Evolutionary conservation across 148 eudicot species (phyloP).

Genomic region (Drosera capensis): DNA sequence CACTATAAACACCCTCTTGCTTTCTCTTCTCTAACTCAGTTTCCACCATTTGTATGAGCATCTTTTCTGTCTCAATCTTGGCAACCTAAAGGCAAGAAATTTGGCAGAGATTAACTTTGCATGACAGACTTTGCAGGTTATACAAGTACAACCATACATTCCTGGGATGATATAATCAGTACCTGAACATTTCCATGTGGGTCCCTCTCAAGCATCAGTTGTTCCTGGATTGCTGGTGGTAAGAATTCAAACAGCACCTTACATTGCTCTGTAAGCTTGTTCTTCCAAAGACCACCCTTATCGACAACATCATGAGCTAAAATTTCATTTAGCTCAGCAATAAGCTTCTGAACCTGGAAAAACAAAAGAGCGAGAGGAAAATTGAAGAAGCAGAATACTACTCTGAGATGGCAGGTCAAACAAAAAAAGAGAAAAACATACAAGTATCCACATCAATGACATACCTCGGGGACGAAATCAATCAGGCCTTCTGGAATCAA

Average conservation of each 20-base stretch:
- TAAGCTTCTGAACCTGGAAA: constrained; percentile 88
- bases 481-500: constrained; percentile 94
- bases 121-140: too few species aligned
- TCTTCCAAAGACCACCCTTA: constrained; percentile 75
- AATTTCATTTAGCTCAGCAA: constrained; percentile 75
- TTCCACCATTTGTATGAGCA: constrained; percentile 99
- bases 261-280: constrained; percentile 51
- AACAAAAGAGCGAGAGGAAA: constrained; percentile 6
- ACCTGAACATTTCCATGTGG: constrained; percentile 98
- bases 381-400: neutral
- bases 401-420: neutral
- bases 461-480: constrained; percentile 95
- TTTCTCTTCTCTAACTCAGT: constrained; percentile 75
- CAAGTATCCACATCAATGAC: too few species aligned
- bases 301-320: constrained; percentile 71
- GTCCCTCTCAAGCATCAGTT: constrained; percentile 92
- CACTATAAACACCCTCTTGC: constrained; percentile 39
- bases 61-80: constrained; percentile 94
- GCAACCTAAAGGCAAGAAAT: constrained; percentile 46
- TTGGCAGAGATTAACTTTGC: neutral
- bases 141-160: too few species aligned
- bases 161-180: neutral
- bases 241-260: constrained; percentile 54
- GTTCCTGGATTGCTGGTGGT: constrained; percentile 84
- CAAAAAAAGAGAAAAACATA: neutral